Percentiles rank a stretch among this genome's conserved stretches.
Conservation (phyloP, 495 filamentous ascomycete genomes). For the Xylaria castorea region DNA sequence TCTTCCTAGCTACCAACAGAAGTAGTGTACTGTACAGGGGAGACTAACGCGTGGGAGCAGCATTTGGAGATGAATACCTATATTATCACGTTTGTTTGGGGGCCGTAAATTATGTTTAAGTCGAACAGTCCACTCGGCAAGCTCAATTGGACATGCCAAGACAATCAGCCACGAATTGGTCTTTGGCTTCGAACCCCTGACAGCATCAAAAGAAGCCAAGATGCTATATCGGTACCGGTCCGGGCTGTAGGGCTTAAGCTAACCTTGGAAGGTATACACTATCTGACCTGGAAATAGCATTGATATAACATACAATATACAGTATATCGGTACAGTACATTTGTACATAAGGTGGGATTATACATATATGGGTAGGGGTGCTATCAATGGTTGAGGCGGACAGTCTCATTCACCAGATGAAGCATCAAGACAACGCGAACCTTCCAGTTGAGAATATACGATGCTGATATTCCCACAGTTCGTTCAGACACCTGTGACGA, state of each 20-base stretch:
- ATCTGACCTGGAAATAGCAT: not conserved
- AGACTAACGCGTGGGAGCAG: not conserved
- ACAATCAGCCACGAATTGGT: not conserved
- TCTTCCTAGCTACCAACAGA: not conserved
- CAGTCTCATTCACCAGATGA: not conserved
- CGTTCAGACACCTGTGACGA: not conserved
- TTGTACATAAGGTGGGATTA: not conserved
- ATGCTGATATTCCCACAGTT: not conserved
- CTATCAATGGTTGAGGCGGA: not conserved
- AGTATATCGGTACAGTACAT: not conserved
- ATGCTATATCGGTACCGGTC: not conserved
- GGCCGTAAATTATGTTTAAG: not conserved
- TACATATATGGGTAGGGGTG: not conserved
- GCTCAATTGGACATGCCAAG: not conserved
- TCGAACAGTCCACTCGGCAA: not conserved
- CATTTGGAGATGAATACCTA: not conserved
- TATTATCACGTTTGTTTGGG: not conserved
- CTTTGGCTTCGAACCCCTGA: not conserved
- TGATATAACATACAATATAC: not conserved
- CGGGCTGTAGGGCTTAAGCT: not conserved
- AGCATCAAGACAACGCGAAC: not conserved
- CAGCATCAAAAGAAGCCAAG: not conserved
- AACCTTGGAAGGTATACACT: slow-evolving; percentile 1
- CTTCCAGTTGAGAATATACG: not conserved
- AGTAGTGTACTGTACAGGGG: no score